Percentiles rank a stretch among this genome's conserved stretches.
Conservation (phyloP, 2,329 filamentous ascomycete genomes). For the Phaeosphaeria sp. region DNA sequence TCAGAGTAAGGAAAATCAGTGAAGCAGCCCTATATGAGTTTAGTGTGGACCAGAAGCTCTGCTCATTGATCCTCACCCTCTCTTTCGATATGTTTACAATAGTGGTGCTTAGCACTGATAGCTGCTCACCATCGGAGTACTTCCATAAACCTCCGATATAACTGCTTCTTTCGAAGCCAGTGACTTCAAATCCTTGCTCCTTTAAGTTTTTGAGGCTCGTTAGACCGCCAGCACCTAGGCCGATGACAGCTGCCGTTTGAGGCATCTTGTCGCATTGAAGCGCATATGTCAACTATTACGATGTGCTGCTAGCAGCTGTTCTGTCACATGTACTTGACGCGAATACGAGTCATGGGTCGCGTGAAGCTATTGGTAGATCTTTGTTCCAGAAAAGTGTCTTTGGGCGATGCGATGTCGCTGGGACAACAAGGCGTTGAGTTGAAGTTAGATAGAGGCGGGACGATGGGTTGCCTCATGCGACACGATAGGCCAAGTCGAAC, state of each 20-base stretch:
- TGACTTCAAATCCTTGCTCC: constrained; percentile 29
- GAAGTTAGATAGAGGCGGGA: background rate
- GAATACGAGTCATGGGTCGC: background rate
- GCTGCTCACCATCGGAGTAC: constrained; percentile 26
- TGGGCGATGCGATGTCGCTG: no score
- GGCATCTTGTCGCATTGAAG: background rate
- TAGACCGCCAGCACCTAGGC: constrained; percentile 21
- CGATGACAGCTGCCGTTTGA: constrained; percentile 16
- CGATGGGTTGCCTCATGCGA: background rate
- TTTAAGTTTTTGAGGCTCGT: constrained; percentile 26
- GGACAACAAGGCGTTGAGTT: background rate
- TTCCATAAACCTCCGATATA: constrained; percentile 34
- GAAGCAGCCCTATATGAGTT: constrained; percentile 21
- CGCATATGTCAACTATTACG: no score
- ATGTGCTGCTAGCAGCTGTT: background rate
- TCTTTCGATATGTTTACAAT: constrained; percentile 31
- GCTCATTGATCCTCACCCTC: constrained; percentile 11
- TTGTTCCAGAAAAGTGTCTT: background rate
- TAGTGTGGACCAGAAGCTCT: background rate
- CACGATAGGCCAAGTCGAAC: background rate
- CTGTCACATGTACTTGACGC: background rate
- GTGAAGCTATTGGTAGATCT: background rate
- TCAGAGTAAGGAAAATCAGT: constrained; percentile 28
- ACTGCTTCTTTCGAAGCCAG: constrained; percentile 26
- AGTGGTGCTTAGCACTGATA: constrained; percentile 27